phyloP scores from a whole-genome alignment of 331 rosid species.

The Acacia concinna region DNA sequence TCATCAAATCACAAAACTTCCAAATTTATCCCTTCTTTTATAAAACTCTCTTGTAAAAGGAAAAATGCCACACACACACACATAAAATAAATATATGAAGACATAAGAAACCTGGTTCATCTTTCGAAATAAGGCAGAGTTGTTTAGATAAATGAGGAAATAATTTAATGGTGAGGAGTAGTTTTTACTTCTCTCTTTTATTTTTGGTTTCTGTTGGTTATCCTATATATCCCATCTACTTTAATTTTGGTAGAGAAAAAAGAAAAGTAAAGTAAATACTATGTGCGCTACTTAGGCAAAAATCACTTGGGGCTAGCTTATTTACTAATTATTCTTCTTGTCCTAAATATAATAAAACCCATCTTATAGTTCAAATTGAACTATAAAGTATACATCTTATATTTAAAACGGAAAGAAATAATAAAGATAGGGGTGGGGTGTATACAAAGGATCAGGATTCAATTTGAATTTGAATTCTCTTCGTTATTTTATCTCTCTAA shows the following conservation, averaged over 20 bases:
- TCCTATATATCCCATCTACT: neutral
- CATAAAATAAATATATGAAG: neutral
- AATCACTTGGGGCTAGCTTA: too few species aligned
- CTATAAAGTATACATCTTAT: too few species aligned
- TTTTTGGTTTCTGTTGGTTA: neutral
- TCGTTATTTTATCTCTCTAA: too few species aligned
- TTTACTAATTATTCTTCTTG: too few species aligned
- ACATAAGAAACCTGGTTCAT: neutral
- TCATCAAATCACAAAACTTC: neutral
- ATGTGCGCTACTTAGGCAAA: too few species aligned
- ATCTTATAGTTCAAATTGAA: too few species aligned
- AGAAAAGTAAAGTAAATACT: too few species aligned
- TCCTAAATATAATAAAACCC: too few species aligned
- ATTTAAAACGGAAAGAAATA: too few species aligned
- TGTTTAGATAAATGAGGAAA: neutral
- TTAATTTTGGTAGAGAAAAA: neutral
- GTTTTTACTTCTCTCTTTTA: neutral
- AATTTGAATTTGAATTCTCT: too few species aligned
- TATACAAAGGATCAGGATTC: too few species aligned
- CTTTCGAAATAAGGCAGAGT: neutral
- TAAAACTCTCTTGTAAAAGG: neutral
- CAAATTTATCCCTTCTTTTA: neutral
- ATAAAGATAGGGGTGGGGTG: too few species aligned
- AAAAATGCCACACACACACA: neutral
- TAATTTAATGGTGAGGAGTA: neutral